Base-by-base conservation (phyloP, 495 filamentous ascomycete genomes). In the Aspergillus panamensis region DNA sequence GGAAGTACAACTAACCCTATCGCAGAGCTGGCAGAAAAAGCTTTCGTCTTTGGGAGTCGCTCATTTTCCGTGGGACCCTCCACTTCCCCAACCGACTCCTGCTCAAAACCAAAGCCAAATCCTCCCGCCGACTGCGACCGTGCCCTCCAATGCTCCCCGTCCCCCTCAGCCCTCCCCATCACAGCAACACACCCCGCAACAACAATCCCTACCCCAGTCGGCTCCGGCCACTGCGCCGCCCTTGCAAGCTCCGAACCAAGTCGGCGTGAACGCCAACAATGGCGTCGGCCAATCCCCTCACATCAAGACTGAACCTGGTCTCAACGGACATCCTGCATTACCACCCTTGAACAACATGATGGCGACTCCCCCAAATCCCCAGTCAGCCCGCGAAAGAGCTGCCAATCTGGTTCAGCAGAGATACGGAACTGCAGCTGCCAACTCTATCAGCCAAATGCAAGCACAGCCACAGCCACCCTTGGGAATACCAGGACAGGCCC, bases 31-130 rank as follows among this genome's bases (percentile, higher is more conserved):
- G 95, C 93, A 97, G 73, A 79, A 82, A 55, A 96, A 92, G 74
- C 83, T 97, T 19, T 87, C 93, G 0, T 83, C 84, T 62, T 82
- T 91, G 48, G 81, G 87, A 47, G 83, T 96, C 59, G 95, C 92
- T 51, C 77, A 83, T 39, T 97, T 97, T 73, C 95, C 95, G 20
- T 99, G 95, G 95, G 95, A 97, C 66, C 94, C 94, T 55, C 65
- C 82, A 51, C 83, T 82, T 51, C 76, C 71, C 13, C 77, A 77
- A 59, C 52, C 80, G 73, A 48, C 62, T 20, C 61, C 66, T 51
- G 55, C 64, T 50, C 63, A 75, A n/a, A 65, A 71, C 31, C 65
- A 71, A 57, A 68, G 64, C 44, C 62, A 77, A 50, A 67, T 70
- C 17, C 72, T 73, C 37, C 73, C 73, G 53, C 71, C 79, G 30